Percentiles rank a stretch among this genome's conserved stretches.
Evolutionary conservation across 805 yeast species (phyloP).

Genomic region (baker's yeast (Saccharomyces cerevisiae)): DNA sequence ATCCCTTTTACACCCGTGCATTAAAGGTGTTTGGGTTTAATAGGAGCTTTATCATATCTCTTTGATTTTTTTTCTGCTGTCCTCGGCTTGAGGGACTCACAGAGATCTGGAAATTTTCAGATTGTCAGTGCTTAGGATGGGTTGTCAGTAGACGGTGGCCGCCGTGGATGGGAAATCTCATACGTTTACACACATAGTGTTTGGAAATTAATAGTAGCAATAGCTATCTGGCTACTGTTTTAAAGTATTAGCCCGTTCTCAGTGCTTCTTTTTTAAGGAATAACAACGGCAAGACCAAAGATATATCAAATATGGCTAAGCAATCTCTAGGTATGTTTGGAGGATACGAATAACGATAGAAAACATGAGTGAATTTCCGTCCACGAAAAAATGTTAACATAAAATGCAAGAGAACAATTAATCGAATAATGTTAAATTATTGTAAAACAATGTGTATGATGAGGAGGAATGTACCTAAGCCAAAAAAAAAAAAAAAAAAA

Average conservation of each 20-base stretch:
- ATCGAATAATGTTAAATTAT: background rate
- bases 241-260: background rate
- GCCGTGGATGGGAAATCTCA: background rate
- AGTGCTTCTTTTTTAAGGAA: background rate
- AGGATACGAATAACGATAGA: background rate
- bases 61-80: background rate
- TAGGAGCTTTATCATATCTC: background rate
- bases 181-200: background rate
- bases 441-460: background rate
- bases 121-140: background rate
- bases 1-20: background rate
- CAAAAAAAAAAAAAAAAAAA: no score
- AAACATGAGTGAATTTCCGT: background rate
- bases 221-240: background rate
- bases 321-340: slow-evolving; percentile 38
- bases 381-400: background rate
- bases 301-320: slow-evolving; percentile 33
- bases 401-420: background rate
- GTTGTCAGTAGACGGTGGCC: background rate
- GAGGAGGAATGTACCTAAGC: background rate
- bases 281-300: background rate
- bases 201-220: background rate
- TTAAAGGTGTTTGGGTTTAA: background rate
- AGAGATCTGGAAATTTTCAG: background rate
- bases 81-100: background rate